Percentiles rank a stretch among this genome's conserved stretches.
Conservation (phyloP, 306 rosid genomes). For the Ormosia emarginata region DNA sequence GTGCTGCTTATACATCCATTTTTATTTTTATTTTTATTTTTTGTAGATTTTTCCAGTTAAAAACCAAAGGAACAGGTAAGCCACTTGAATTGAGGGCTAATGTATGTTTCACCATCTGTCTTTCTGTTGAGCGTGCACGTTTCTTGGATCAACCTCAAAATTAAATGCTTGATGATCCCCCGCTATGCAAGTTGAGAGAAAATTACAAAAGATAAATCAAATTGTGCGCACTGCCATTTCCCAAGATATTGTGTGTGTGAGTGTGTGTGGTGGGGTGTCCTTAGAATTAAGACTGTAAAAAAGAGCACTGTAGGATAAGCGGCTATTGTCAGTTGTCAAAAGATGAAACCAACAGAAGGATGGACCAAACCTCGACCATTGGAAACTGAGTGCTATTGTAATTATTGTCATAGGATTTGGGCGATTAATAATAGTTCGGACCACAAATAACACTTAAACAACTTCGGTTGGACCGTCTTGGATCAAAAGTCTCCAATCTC, state of each 20-base stretch:
- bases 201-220: constrained; percentile 12
- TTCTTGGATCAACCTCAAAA: constrained; percentile 18
- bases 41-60: not conserved
- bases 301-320: not conserved
- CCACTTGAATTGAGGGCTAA: constrained; percentile 10
- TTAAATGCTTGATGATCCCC: not conserved
- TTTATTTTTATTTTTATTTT: not conserved
- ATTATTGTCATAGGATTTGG: constrained; percentile 29
- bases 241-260: constrained; percentile 4
- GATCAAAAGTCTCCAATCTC: constrained; percentile 2
- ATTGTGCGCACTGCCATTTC: constrained; percentile 12
- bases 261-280: not conserved
- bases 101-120: constrained; percentile 3
- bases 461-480: constrained; percentile 29
- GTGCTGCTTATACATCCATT: constrained; percentile 8
- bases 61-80: constrained; percentile 10
- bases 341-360: not conserved
- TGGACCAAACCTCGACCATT: constrained; percentile 28
- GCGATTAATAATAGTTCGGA: constrained; percentile 27
- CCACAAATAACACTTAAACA: constrained; percentile 21
- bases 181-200: constrained; percentile 3
- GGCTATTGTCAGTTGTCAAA: constrained; percentile 14
- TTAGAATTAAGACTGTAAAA: not conserved
- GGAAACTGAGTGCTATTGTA: constrained; percentile 22
- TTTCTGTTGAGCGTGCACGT: constrained; percentile 15